These are phyloP conservation scores for Wickerhamiella qilinensis DNA, from an alignment of 805 yeast species.

Conservation along the genomic window DNA sequence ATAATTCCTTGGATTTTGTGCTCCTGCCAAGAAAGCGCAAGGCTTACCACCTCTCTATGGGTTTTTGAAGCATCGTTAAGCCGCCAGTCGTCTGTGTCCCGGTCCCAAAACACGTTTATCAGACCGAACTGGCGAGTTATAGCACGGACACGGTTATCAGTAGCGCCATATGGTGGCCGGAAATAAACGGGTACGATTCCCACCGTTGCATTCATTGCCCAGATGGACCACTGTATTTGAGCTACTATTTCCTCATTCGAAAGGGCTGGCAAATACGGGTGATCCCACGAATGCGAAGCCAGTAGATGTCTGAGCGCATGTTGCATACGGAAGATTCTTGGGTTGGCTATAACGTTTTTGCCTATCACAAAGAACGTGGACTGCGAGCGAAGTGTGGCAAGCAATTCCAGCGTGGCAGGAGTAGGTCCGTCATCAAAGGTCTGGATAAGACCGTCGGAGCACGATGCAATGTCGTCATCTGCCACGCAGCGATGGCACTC, in stretches of 20 bases:
- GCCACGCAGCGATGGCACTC: constrained; percentile 72
- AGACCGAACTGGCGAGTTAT: constrained; percentile 74
- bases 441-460: constrained; percentile 53
- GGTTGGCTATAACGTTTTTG: constrained; percentile 57
- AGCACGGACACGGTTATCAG: constrained; percentile 70
- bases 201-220: constrained; percentile 96
- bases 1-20: background rate
- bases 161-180: constrained; percentile 93
- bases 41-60: background rate
- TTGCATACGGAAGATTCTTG: constrained; percentile 49
- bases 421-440: constrained; percentile 95
- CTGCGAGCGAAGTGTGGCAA: constrained; percentile 35
- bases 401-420: constrained; percentile 43
- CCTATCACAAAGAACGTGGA: constrained; percentile 82
- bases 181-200: constrained; percentile 80
- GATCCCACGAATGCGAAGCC: constrained; percentile 90
- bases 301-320: constrained; percentile 54
- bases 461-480: constrained; percentile 60
- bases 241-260: constrained; percentile 72
- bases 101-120: constrained; percentile 81
- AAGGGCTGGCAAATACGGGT: constrained; percentile 63
- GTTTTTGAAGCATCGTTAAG: constrained; percentile 30
- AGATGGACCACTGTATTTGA: constrained; percentile 83
- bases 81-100: constrained; percentile 85
- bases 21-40: background rate